These are phyloP conservation scores for Solanum chilense DNA, from an alignment of 257 asterid species.

Conservation along the genomic window DNA sequence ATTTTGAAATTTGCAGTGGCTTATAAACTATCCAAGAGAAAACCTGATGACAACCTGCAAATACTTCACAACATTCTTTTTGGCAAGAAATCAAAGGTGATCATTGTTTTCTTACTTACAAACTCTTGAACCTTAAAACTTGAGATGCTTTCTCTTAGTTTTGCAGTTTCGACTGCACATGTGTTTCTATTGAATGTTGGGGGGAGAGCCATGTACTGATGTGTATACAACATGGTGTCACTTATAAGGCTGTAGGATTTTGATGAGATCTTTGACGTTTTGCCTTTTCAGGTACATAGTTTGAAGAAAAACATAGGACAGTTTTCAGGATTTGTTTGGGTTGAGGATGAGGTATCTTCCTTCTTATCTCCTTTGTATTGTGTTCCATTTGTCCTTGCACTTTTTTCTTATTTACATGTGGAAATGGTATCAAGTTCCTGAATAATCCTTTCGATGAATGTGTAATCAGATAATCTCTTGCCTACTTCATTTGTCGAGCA, in stretches of 20 bases:
- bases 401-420: background rate
- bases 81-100: slow-evolving; percentile 83
- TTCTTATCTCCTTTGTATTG: background rate
- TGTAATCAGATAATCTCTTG: background rate
- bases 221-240: background rate
- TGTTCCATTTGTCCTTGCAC: background rate
- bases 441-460: background rate
- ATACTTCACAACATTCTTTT: slow-evolving; percentile 74
- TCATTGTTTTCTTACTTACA: background rate
- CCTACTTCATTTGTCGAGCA: slow-evolving; percentile 13
- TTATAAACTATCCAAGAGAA: slow-evolving; percentile 84
- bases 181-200: background rate
- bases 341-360: slow-evolving; percentile 46
- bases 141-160: background rate
- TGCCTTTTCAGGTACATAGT: slow-evolving; percentile 33
- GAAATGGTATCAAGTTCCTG: background rate
- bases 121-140: background rate
- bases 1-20: slow-evolving; percentile 55
- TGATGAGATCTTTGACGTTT: slow-evolving; percentile 1
- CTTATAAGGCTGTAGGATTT: background rate
- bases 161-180: background rate
- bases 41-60: slow-evolving; percentile 81
- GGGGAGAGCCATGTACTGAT: background rate
- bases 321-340: slow-evolving; percentile 71
- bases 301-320: slow-evolving; percentile 57